These are phyloP conservation scores for Arabidopsis hybrid DNA, from an alignment of 441 rosid genomes.

Conservation along the genomic window DNA sequence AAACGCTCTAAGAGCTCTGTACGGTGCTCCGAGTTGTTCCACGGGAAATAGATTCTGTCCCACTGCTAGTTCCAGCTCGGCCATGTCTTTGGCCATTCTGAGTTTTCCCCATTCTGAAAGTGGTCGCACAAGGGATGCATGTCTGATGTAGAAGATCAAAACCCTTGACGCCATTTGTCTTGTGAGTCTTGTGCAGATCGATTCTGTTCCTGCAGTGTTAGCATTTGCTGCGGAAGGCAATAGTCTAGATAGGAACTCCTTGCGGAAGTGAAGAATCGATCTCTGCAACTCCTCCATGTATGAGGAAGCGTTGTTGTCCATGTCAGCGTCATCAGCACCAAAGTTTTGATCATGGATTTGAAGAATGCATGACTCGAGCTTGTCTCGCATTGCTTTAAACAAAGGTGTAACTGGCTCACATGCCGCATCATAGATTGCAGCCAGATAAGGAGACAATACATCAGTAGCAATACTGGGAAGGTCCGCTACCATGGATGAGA, in stretches of 20 bases:
- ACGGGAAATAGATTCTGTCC: constrained; percentile 95
- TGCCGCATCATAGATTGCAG: constrained; percentile 82
- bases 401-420: constrained; percentile 87
- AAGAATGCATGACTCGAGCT: constrained; percentile 88
- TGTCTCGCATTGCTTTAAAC: constrained; percentile 92
- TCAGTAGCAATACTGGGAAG: constrained; percentile 84
- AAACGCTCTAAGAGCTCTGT: constrained; percentile 94
- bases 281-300: constrained; percentile 98
- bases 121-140: constrained; percentile 91
- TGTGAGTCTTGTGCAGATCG: constrained; percentile 87
- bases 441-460: constrained; percentile 78
- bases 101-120: constrained; percentile 97
- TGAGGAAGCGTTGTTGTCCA: constrained; percentile 89
- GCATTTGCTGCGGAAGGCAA: constrained; percentile 71
- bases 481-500: constrained; percentile 70
- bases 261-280: constrained; percentile 83
- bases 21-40: constrained; percentile 95
- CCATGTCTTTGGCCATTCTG: constrained; percentile 99
- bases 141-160: constrained; percentile 86
- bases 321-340: constrained; percentile 79
- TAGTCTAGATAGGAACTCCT: constrained; percentile 82
- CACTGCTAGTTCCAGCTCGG: constrained; percentile 94
- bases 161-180: constrained; percentile 92
- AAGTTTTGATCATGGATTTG: constrained; percentile 95
- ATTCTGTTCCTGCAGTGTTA: constrained; percentile 66